These are phyloP conservation scores for Physaria fendleri DNA, from an alignment of 345 rosid species.

Conservation along the genomic window DNA sequence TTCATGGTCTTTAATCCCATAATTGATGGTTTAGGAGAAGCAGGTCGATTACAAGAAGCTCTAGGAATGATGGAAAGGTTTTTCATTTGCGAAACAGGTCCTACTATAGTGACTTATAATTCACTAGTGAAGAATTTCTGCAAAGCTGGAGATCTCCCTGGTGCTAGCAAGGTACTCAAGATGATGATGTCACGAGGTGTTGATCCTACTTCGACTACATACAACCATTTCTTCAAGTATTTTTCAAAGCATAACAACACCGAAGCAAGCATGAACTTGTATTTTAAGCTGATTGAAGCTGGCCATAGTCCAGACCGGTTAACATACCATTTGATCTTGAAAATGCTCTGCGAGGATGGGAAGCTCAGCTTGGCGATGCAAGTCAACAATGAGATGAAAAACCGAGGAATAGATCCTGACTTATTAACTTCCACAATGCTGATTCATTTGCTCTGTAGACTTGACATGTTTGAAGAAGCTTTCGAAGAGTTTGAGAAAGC, in stretches of 20 bases:
- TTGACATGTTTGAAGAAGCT: conserved; percentile 67
- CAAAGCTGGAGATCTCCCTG: conserved; percentile 59
- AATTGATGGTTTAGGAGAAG: conserved; percentile 75
- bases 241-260: conserved; percentile 50
- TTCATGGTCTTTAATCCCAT: conserved; percentile 59
- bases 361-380: conserved; percentile 60
- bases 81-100: conserved; percentile 57
- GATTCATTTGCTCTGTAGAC: conserved; percentile 58
- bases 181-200: conserved; percentile 66
- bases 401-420: conserved; percentile 64
- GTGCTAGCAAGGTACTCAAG: conserved; percentile 67
- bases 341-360: conserved; percentile 75
- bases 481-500: conserved; percentile 57
- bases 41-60: conserved; percentile 62
- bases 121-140: conserved; percentile 74
- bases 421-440: conserved; percentile 58
- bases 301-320: conserved; percentile 63
- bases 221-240: conserved; percentile 70
- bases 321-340: conserved; percentile 70
- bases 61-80: conserved; percentile 62
- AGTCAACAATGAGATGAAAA: conserved; percentile 72
- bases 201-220: conserved; percentile 63
- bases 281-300: conserved; percentile 66
- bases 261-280: conserved; percentile 73
- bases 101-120: conserved; percentile 65